phyloP scores from a whole-genome alignment of 2,329 filamentous ascomycete genomes.

The Plenodomus lindquistii region DNA sequence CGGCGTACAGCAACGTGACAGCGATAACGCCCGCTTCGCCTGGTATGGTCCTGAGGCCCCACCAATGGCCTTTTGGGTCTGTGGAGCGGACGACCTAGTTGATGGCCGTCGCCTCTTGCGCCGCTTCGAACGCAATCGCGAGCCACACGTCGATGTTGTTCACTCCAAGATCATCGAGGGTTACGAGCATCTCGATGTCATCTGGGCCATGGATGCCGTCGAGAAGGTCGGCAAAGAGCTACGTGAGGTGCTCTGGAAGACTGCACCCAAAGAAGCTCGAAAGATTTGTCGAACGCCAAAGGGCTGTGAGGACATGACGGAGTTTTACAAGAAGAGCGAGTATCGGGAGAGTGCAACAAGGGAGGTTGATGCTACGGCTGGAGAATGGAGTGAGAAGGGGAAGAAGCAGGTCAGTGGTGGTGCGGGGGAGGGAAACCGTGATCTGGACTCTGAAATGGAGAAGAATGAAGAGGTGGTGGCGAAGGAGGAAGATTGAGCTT shows the following conservation, averaged over 20 bases:
- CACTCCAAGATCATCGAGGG: slow-evolving; percentile 81
- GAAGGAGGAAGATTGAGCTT: background rate
- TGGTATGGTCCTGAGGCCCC: slow-evolving; percentile 84
- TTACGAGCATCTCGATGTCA: slow-evolving; percentile 88
- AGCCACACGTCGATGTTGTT: slow-evolving; percentile 80
- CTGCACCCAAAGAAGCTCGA: slow-evolving; percentile 60
- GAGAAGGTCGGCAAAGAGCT: slow-evolving; percentile 83
- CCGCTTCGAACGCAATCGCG: slow-evolving; percentile 74
- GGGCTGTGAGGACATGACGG: slow-evolving; percentile 59
- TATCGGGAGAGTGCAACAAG: slow-evolving; percentile 22
- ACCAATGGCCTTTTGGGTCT: slow-evolving; percentile 87
- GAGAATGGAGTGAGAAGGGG: slow-evolving; percentile 38
- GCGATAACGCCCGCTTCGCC: slow-evolving; percentile 53
- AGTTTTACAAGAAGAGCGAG: slow-evolving; percentile 27
- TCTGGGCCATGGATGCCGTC: slow-evolving; percentile 90
- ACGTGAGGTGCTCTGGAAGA: slow-evolving; percentile 82
- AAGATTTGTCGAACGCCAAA: slow-evolving; percentile 65
- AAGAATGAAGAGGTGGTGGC: background rate
- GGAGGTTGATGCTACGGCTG: slow-evolving; percentile 31
- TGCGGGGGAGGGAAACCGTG: slow-evolving; percentile 28
- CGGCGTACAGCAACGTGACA: slow-evolving; percentile 42
- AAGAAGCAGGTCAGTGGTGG: slow-evolving; percentile 31
- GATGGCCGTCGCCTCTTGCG: slow-evolving; percentile 76
- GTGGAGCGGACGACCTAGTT: slow-evolving; percentile 80
- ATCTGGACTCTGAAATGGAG: slow-evolving; percentile 16